Evolutionary conservation across 2,329 filamentous ascomycete genomes (phyloP).

Genomic region (Zymoseptoria brevis): DNA sequence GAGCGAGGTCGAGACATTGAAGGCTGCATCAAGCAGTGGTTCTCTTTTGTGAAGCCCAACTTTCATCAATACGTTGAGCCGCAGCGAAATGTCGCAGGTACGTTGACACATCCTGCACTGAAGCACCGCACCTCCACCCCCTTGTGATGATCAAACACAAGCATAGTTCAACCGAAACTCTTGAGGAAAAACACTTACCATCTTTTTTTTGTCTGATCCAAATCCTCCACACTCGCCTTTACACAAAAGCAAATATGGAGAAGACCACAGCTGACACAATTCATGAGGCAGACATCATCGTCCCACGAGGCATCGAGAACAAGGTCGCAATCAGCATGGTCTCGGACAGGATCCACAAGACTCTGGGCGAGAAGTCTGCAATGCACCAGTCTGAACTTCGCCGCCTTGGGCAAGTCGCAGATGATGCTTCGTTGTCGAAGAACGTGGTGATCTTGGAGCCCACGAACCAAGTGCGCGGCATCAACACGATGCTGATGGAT

Average conservation of each 20-base stretch:
- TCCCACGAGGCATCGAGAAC: constrained; percentile 91
- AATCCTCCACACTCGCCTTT: not conserved
- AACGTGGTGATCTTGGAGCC: constrained; percentile 67
- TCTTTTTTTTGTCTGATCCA: constrained; percentile 31
- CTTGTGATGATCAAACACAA: constrained; percentile 31
- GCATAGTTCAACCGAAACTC: constrained; percentile 36
- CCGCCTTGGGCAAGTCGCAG: constrained; percentile 60
- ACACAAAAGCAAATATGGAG: not conserved
- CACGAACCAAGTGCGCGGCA: constrained; percentile 73
- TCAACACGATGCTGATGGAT: constrained; percentile 85
- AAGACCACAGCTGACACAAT: constrained; percentile 9
- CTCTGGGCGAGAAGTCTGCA: constrained; percentile 75
- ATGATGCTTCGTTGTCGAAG: constrained; percentile 63
- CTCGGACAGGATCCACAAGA: constrained; percentile 83
- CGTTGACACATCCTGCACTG: constrained; percentile 18
- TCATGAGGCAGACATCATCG: constrained; percentile 64
- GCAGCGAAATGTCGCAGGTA: constrained; percentile 75
- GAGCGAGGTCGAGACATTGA: constrained; percentile 87
- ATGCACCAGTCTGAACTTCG: constrained; percentile 73
- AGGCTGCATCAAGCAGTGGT: constrained; percentile 98
- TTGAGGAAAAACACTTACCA: constrained; percentile 32
- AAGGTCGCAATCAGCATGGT: constrained; percentile 89
- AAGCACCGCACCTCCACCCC: not conserved
- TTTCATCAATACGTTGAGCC: constrained; percentile 91
- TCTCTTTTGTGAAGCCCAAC: constrained; percentile 90